Conservation (phyloP, 2,329 filamentous ascomycete genomes). For the Thelonectria olida region DNA sequence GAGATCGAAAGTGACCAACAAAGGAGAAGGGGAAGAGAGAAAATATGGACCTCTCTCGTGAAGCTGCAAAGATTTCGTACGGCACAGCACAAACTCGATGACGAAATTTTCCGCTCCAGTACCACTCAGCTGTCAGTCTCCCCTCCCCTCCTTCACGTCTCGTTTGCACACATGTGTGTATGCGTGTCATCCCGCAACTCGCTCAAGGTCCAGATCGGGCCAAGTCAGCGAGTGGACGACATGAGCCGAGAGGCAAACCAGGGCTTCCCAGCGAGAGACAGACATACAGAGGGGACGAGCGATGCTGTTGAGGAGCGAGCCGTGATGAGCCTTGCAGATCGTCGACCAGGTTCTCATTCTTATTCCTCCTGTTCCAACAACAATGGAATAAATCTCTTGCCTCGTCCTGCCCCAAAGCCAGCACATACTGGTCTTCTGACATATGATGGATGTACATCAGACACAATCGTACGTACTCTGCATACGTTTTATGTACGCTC, state of each 20-base stretch:
- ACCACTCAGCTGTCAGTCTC: not conserved
- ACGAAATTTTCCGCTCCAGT: not conserved
- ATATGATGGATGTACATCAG: not conserved
- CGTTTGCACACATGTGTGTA: conserved; percentile 2
- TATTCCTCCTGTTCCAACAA: not conserved
- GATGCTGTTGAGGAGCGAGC: not conserved
- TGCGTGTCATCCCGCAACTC: conserved; percentile 14
- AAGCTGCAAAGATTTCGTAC: not conserved
- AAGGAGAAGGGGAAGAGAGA: not conserved
- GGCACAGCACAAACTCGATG: not conserved
- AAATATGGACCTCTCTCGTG: not conserved
- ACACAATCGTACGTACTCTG: not conserved
- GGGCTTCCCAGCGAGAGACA: not conserved
- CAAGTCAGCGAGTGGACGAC: conserved; percentile 14
- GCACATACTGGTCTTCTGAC: not conserved
- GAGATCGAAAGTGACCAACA: not conserved
- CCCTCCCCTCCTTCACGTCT: not conserved
- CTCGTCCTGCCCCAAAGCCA: not conserved
- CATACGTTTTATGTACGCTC: conserved; percentile 13
- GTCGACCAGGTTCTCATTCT: too few species aligned
- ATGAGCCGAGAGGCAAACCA: conserved; percentile 6
- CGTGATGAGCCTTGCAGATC: too few species aligned
- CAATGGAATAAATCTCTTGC: not conserved
- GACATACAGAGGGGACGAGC: not conserved
- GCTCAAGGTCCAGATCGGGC: conserved; percentile 12